A percentile compares a stretch with the other conserved stretches of the same genome.
These are phyloP conservation scores for Phytophthora tubulina DNA, from an alignment of 352 stramenopile genomes.

Conservation along the genomic window DNA sequence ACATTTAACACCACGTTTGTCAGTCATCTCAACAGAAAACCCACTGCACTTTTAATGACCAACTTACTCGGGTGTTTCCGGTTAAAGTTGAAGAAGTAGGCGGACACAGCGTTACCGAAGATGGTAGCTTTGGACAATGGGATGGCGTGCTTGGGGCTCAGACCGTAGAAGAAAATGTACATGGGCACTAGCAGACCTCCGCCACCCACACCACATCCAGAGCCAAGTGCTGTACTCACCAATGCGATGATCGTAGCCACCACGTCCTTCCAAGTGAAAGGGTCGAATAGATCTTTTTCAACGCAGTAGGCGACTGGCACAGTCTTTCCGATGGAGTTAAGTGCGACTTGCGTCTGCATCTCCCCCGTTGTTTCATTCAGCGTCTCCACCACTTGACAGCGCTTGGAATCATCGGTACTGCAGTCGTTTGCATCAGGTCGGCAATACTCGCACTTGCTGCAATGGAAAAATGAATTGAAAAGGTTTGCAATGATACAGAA, in stretches of 20 bases:
- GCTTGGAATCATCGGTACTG: constrained; percentile 65
- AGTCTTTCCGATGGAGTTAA: constrained; percentile 42
- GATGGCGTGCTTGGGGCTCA: constrained; percentile 96
- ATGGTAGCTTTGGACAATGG: constrained; percentile 98
- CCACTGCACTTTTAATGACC: neutral
- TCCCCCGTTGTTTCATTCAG: constrained; percentile 47
- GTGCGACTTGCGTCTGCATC: constrained; percentile 44
- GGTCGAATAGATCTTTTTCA: constrained; percentile 85
- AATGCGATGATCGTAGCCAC: constrained; percentile 78
- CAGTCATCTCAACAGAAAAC: constrained; percentile 7
- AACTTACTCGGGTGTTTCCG: constrained; percentile 93
- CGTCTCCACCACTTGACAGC: constrained; percentile 61
- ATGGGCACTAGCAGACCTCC: constrained; percentile 97
- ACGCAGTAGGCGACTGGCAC: constrained; percentile 72
- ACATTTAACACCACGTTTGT: neutral
- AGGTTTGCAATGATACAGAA: constrained; percentile 19
- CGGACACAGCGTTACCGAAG: constrained; percentile 96
- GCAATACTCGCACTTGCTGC: constrained; percentile 80
- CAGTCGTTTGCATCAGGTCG: constrained; percentile 64
- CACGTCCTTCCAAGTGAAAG: constrained; percentile 77
- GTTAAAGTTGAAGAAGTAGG: constrained; percentile 94
- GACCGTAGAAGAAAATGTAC: constrained; percentile 96
- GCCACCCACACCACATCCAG: constrained; percentile 93
- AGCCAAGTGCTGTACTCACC: constrained; percentile 89
- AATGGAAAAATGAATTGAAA: constrained; percentile 10